Evolutionary conservation across 331 rosid genomes (phyloP).

Genomic region (Pyracantha coccinea): DNA sequence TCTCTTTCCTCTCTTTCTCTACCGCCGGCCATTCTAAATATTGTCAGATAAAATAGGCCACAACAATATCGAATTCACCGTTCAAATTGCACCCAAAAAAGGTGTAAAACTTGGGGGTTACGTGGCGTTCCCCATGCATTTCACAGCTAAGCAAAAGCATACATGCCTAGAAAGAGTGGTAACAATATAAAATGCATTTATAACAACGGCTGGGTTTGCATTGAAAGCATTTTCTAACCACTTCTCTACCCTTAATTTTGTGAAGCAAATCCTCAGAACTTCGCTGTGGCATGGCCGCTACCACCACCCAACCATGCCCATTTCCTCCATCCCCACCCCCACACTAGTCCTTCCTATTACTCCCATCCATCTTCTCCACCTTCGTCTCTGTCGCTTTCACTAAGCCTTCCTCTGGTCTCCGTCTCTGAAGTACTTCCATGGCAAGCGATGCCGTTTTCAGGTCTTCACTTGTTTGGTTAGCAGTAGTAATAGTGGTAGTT

Average conservation of each 20-base stretch:
- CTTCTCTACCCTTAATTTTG: neutral
- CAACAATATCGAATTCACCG: no score
- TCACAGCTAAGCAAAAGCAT: neutral
- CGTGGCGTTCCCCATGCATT: slow-evolving; percentile 2
- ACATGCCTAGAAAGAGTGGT: neutral
- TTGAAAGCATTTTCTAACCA: slow-evolving; percentile 5
- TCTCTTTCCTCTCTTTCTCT: no score
- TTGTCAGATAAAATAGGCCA: no score
- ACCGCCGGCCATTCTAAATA: no score
- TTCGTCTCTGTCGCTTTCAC: neutral
- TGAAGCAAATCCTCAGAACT: neutral
- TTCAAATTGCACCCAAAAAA: no score
- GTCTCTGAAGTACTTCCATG: slow-evolving; percentile 26
- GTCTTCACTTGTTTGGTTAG: slow-evolving; percentile 48
- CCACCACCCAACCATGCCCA: neutral
- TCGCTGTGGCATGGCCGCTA: neutral
- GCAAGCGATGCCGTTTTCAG: slow-evolving; percentile 58
- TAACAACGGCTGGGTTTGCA: slow-evolving; percentile 4
- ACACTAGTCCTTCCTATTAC: neutral
- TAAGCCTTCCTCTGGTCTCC: neutral
- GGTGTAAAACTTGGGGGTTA: neutral
- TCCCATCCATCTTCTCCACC: neutral
- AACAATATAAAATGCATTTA: neutral
- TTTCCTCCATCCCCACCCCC: neutral
- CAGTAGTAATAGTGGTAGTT: slow-evolving; percentile 37